Evolutionary conservation across 371 early-diverging fungal species (phyloP).

Genomic region (Mucor indicus): DNA sequence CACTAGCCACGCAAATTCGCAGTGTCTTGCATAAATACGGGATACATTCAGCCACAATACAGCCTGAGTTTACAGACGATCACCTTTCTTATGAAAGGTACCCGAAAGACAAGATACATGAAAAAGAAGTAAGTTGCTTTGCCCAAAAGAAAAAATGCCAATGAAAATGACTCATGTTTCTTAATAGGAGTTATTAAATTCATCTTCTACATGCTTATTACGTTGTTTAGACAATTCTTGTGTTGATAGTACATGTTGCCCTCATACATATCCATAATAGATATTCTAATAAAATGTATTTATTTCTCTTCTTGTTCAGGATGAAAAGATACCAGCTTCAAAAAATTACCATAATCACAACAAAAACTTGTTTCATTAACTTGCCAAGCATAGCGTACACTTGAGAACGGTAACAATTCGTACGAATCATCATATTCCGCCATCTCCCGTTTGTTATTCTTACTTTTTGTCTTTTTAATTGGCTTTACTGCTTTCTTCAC

Average conservation of each 20-base stretch:
- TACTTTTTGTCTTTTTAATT: constrained; percentile 1
- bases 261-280: constrained; percentile 5
- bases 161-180: too few species aligned
- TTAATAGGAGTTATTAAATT: constrained; percentile 11
- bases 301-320: constrained; percentile 1
- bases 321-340: constrained; percentile 31
- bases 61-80: constrained; percentile 78
- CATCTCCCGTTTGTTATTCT: not conserved
- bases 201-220: constrained; percentile 21
- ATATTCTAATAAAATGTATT: not conserved
- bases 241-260: constrained; percentile 23
- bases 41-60: constrained; percentile 86
- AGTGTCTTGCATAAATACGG: constrained; percentile 72
- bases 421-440: constrained; percentile 21
- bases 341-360: constrained; percentile 49
- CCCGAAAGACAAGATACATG: not conserved
- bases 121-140: too few species aligned
- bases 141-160: too few species aligned
- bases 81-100: not conserved
- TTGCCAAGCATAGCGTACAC: constrained; percentile 22
- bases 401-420: constrained; percentile 35
- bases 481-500: not conserved
- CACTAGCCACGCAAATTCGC: constrained; percentile 68
- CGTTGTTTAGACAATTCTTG: constrained; percentile 23
- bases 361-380: constrained; percentile 29